A percentile compares a stretch with the other conserved stretches of the same genome.
Conservation (phyloP, 768 basidiomycete species). For the Panaeolus papilionaceus region DNA sequence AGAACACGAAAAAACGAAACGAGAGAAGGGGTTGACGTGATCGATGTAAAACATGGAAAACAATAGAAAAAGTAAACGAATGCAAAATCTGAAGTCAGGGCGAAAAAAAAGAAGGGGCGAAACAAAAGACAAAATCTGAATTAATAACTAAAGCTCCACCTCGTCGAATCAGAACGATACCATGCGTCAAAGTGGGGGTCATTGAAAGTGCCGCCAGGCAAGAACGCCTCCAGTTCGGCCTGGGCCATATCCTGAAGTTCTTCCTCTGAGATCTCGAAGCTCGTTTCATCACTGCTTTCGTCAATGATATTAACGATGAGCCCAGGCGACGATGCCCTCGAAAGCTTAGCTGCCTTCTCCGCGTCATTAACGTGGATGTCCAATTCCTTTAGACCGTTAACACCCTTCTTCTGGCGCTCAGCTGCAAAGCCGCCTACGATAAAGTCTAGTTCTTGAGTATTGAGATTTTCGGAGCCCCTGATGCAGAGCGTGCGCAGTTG, state of each 20-base stretch:
- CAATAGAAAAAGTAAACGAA: neutral
- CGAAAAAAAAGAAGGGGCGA: neutral
- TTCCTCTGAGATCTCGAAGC: conserved; percentile 27
- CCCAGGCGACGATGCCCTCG: conserved; percentile 25
- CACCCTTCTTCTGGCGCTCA: conserved; percentile 33
- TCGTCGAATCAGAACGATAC: conserved; percentile 24
- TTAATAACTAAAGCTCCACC: conserved; percentile 7
- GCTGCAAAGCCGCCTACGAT: conserved; percentile 33
- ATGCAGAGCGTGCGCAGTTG: conserved; percentile 38
- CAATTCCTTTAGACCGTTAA: conserved; percentile 31
- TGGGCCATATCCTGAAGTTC: conserved; percentile 25
- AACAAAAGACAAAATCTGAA: conserved; percentile 12
- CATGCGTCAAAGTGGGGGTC: conserved; percentile 43
- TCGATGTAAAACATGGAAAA: neutral
- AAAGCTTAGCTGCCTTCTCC: conserved; percentile 26
- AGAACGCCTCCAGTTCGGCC: conserved; percentile 33
- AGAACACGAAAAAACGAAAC: neutral
- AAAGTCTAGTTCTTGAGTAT: conserved; percentile 33
- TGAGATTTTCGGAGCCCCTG: conserved; percentile 32
- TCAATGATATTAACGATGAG: conserved; percentile 32
- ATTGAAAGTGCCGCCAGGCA: conserved; percentile 42
- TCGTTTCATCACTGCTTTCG: conserved; percentile 27
- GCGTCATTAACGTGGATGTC: conserved; percentile 41
- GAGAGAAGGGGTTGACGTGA: neutral
- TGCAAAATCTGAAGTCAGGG: neutral